Evolutionary conservation across 306 rosid species (phyloP).

Genomic region (Prinsepia uniflora): DNA sequence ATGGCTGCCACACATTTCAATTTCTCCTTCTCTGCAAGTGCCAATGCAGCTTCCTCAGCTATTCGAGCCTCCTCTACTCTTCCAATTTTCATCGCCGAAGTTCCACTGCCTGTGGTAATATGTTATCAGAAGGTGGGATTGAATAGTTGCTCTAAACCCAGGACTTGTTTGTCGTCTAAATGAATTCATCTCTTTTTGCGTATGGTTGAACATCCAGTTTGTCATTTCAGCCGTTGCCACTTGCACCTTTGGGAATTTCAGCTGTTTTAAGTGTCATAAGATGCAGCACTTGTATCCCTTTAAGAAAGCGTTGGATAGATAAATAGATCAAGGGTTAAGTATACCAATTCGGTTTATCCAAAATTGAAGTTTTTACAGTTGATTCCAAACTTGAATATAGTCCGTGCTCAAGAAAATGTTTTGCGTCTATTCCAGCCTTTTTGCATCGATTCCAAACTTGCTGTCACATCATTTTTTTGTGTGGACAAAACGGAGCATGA

Average conservation of each 20-base stretch:
- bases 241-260: background rate
- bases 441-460: no score
- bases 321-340: background rate
- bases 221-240: background rate
- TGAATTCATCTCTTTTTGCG: background rate
- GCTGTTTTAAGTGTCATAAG: no score
- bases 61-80: constrained; percentile 52
- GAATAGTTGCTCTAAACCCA: constrained; percentile 3
- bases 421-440: background rate
- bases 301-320: background rate
- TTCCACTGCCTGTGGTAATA: constrained; percentile 49
- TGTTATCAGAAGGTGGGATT: background rate
- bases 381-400: background rate
- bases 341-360: background rate
- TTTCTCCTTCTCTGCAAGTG: constrained; percentile 59
- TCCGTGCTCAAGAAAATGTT: background rate
- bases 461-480: no score
- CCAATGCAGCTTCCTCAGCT: constrained; percentile 58
- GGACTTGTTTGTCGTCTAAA: background rate
- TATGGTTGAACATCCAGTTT: background rate
- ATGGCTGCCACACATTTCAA: constrained; percentile 51
- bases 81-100: constrained; percentile 65
- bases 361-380: background rate
- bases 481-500: no score
- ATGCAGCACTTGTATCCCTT: no score